These are phyloP conservation scores for Brassica nigra DNA, from an alignment of 345 rosid genomes.

Conservation along the genomic window DNA sequence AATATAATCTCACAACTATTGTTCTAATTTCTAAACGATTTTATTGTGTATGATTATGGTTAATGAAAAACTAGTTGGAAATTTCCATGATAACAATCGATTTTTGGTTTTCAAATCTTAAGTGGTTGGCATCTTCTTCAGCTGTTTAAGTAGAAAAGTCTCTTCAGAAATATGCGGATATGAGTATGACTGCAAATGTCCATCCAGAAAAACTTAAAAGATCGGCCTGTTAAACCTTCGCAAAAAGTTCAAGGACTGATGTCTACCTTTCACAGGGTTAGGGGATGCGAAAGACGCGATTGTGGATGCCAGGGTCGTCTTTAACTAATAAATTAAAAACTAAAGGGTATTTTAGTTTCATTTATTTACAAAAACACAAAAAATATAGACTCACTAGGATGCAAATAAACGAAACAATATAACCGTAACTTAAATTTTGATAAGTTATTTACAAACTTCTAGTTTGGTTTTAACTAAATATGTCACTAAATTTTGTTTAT, in stretches of 20 bases:
- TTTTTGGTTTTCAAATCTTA: not conserved
- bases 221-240: not conserved
- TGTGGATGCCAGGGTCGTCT: not conserved
- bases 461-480: too few relatives aligned
- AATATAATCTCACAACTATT: not conserved
- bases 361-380: too few relatives aligned
- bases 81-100: not conserved
- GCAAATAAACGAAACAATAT: too few relatives aligned
- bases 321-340: too few relatives aligned
- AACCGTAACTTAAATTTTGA: too few relatives aligned
- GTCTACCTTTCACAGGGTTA: not conserved
- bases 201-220: not conserved
- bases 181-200: not conserved
- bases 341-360: too few relatives aligned
- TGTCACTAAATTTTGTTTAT: too few relatives aligned
- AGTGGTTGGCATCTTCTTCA: not conserved
- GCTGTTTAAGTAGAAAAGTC: not conserved
- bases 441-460: too few relatives aligned
- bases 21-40: not conserved
- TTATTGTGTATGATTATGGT: not conserved
- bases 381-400: too few relatives aligned
- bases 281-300: not conserved
- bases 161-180: not conserved
- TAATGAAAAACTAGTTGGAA: not conserved
- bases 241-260: not conserved